Evolutionary conservation across 768 basidiomycete genomes (phyloP).

Genomic region (Phaeolepiota aurea): DNA sequence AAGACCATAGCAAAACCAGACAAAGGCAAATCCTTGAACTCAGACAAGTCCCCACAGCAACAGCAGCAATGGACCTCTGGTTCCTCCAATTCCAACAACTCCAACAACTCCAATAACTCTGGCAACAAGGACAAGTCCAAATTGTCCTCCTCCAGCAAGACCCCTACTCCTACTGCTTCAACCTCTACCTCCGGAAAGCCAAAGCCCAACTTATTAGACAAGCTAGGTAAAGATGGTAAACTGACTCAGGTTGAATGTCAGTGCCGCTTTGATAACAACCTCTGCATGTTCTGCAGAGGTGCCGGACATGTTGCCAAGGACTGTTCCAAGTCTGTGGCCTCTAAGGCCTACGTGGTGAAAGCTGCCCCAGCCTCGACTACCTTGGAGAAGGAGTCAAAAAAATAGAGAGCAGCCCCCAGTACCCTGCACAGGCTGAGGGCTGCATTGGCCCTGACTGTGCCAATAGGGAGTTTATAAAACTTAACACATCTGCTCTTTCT

Average conservation of each 20-base stretch:
- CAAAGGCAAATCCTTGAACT: background rate
- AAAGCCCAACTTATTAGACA: slow-evolving; percentile 9
- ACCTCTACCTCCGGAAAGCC: background rate
- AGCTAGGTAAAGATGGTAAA: slow-evolving; percentile 23
- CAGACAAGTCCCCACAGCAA: background rate
- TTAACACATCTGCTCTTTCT: slow-evolving; percentile 3
- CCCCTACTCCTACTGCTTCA: background rate
- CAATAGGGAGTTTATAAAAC: background rate
- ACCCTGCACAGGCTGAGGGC: slow-evolving; percentile 1
- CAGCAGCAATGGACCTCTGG: no score
- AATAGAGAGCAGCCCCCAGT: slow-evolving; percentile 3
- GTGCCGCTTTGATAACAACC: slow-evolving; percentile 14
- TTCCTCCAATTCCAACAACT: background rate
- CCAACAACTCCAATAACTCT: background rate
- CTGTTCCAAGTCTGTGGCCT: background rate
- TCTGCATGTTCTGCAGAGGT: slow-evolving; percentile 16
- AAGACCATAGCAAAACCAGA: background rate
- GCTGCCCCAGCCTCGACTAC: background rate
- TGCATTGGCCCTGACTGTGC: slow-evolving; percentile 1
- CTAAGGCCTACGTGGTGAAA: background rate
- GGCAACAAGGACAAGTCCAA: no score
- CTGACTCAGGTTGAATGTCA: slow-evolving; percentile 19
- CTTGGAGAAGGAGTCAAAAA: background rate
- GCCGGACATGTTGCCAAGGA: background rate
- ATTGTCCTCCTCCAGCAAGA: background rate